Base-by-base conservation (phyloP, 2,329 filamentous ascomycete genomes). In the Fusarium secorum region DNA sequence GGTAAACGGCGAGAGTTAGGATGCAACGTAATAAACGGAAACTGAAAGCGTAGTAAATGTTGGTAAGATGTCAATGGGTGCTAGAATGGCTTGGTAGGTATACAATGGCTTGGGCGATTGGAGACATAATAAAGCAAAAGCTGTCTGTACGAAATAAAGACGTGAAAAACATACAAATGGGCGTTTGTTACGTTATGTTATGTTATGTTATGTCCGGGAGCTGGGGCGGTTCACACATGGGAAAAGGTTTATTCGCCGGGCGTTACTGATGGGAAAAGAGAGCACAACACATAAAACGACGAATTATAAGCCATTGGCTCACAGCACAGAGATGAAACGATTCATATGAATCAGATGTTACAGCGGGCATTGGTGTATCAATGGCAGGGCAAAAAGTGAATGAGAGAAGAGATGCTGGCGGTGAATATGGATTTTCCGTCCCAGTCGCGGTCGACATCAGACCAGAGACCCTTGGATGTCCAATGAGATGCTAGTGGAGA, bases 401-500 rank as follows among this genome's bases (percentile, higher is more conserved):
- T 26, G 49, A 33, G 58, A 46, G 66, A 64, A 36, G 42, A 48
- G 24, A 45, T 35, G 42, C 15, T 42, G 67, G 70, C 70, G 66
- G 70, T 72, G 70, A 73, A 73, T 67, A 41, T 41, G 52, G 42
- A 66, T 52, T 56, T 54, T 60, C 32, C 22, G 28, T 39, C 58
- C 28, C 36, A 30, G 26, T 15, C 15, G 18, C 7, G 26, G 32
- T 20, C 46, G 46, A 18, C 55, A 41, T 63, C 48, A 36, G 48
- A 51, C 18, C 49, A 67, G 64, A 53, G 56, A 58, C 63, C 64
- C 49, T 57, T 24, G n/a, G 59, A 57, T 66, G 51, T 51, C 69
- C 70, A 72, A 72, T 72, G 41, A 36, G 36, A 42, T 46, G 32
- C 46, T 45, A 70, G 70, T 72, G 70, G 66, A 39, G 70, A 72